Evolutionary conservation across 495 filamentous ascomycete species (phyloP).

Genomic region (Hyaloscypha variabilis): DNA sequence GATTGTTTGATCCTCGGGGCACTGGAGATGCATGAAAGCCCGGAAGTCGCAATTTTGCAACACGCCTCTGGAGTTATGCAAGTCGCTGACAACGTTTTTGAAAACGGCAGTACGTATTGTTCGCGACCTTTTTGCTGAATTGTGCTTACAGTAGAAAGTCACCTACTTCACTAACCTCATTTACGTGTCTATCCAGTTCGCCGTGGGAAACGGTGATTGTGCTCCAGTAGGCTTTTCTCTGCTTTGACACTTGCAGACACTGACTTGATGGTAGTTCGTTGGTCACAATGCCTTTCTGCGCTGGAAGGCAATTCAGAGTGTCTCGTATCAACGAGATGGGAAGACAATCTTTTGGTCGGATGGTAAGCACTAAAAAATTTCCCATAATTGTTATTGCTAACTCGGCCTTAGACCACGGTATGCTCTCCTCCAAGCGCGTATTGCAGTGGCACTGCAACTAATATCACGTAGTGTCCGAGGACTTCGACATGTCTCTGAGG

Average conservation of each 20-base stretch:
- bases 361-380: no score
- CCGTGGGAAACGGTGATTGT: slow-evolving; percentile 68
- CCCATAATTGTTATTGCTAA: no score
- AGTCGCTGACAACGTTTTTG: slow-evolving; percentile 60
- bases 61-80: slow-evolving; percentile 74
- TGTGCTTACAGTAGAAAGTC: slow-evolving; percentile 35
- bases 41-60: slow-evolving; percentile 71
- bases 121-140: no score
- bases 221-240: no score
- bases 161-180: slow-evolving; percentile 77
- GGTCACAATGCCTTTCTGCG: slow-evolving; percentile 73
- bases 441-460: no score
- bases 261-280: no score
- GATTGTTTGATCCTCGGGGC: slow-evolving; percentile 70
- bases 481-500: slow-evolving; percentile 74
- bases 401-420: no score
- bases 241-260: no score
- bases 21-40: slow-evolving; percentile 69
- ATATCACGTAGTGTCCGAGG: slow-evolving; percentile 76
- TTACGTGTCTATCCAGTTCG: slow-evolving; percentile 67
- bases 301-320: slow-evolving; percentile 69
- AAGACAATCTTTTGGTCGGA: slow-evolving; percentile 64
- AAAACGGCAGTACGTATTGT: no score
- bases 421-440: no score
- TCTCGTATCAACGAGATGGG: slow-evolving; percentile 54